Percentiles rank a stretch among this genome's conserved stretches.
Evolutionary conservation across 257 asterid species (phyloP).

Genomic region (Solanum tacnaense): DNA sequence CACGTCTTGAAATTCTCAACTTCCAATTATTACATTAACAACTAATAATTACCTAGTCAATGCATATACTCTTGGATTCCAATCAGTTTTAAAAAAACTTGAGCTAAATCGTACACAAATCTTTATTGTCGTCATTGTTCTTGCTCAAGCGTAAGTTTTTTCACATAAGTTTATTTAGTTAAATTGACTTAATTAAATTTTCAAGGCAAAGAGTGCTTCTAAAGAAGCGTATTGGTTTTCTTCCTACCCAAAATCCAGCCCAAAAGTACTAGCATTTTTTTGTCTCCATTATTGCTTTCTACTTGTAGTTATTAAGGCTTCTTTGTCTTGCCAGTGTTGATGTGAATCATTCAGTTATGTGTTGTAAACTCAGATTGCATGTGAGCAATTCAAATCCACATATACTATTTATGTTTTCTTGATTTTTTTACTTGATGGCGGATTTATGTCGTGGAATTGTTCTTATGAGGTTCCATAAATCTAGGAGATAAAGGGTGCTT

Average conservation of each 20-base stretch:
- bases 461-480: not conserved
- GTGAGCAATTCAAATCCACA: not conserved
- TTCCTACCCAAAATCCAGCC: slow-evolving; percentile 65
- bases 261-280: slow-evolving; percentile 33
- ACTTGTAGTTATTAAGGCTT: not conserved
- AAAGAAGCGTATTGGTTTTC: slow-evolving; percentile 76
- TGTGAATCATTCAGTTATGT: not conserved
- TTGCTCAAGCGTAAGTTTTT: too few relatives aligned
- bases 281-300: not conserved
- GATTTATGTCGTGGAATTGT: not conserved
- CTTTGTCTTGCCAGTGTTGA: not conserved
- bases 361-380: not conserved
- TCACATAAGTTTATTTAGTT: too few relatives aligned
- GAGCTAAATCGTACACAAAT: too few relatives aligned
- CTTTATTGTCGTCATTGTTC: too few relatives aligned
- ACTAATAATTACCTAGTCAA: too few relatives aligned
- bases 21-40: too few relatives aligned
- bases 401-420: not conserved
- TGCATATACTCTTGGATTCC: too few relatives aligned
- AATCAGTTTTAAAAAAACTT: too few relatives aligned
- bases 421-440: not conserved
- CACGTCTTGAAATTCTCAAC: too few relatives aligned
- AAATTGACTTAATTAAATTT: slow-evolving; percentile 16
- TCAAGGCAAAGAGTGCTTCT: slow-evolving; percentile 73
- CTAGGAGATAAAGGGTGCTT: not conserved